Evolutionary conservation across 257 asterid species (phyloP), one percentile per base, ranked within the genome.

Genomic region (Jaltomata sinuosa): DNA sequence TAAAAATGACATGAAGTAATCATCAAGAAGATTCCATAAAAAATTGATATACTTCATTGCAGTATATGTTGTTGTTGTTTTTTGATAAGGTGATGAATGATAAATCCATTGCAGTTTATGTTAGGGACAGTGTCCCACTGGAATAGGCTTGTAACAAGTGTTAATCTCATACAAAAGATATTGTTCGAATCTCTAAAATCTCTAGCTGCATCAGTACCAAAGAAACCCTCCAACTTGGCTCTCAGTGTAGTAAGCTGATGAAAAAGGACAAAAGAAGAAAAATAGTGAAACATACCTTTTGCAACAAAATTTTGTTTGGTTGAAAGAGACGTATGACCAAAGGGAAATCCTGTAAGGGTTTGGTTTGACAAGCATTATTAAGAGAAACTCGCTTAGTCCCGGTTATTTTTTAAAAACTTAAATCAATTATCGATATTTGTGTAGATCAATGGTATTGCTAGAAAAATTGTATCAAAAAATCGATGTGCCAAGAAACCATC

Each of bases 261-360:
- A 79, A 84, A 31, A 85, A 2, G 40, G 29, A 45, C 45, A 61
- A 78, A 85, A 86, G 52, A 55, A 86, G 83, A 88, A 89, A 80
- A 4, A 76, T 76, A 27, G 42, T 47, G 61, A 47, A 47, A 86
- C 96, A 90, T 92, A 96, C 98, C 99, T 94, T 96, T 96, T 31
- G 94, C 93, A 83, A 90, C 93, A 90, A 91, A 90, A 91, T 93
- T 89, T 94, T 94, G 97, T 90, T 91, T 93, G 88, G 97, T 88
- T 82, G 98, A 90, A 93, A 92, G 90, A 91, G 98, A 89, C 25
- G 92, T 88, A 83, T 90, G 98, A 84, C 98, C 98, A 86, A 91
- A 93, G 71, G 97, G 97, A 85, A 89, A 90, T 87, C 99, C 99
- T 96, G 99, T 89, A 90, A 90, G 87, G 62, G 11, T 77, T 77